These are phyloP conservation scores for Knufia fluminis DNA, from an alignment of 2,329 filamentous ascomycete genomes.

Conservation along the genomic window DNA sequence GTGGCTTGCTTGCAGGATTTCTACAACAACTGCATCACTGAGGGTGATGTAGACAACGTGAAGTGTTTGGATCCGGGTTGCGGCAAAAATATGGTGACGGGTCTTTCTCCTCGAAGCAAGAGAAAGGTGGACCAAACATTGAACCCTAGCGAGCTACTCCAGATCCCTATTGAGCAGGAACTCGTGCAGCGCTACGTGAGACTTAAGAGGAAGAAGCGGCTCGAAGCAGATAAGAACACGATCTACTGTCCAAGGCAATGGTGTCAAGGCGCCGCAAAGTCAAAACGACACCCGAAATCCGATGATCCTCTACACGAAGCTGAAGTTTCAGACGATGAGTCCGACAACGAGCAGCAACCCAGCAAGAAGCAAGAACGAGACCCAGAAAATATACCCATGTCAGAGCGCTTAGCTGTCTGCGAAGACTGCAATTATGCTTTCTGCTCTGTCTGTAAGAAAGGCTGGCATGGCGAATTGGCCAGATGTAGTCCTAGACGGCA, in stretches of 20 bases:
- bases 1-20: constrained; percentile 78
- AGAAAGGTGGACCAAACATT: constrained; percentile 59
- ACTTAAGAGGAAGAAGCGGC: constrained; percentile 82
- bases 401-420: constrained; percentile 70
- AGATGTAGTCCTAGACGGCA: constrained; percentile 58
- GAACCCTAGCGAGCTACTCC: constrained; percentile 72
- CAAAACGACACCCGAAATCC: constrained; percentile 63
- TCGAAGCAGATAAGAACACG: constrained; percentile 85
- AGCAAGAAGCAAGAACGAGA: constrained; percentile 30
- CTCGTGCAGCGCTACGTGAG: constrained; percentile 77
- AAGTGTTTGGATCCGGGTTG: constrained; percentile 74
- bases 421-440: constrained; percentile 87
- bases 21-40: constrained; percentile 76
- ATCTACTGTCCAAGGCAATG: constrained; percentile 86
- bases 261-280: constrained; percentile 82
- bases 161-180: constrained; percentile 62
- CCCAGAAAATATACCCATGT: constrained; percentile 37
- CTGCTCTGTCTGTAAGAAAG: constrained; percentile 62
- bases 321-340: constrained; percentile 23
- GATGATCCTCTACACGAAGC: constrained; percentile 54
- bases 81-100: constrained; percentile 42
- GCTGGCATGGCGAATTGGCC: constrained; percentile 86
- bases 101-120: constrained; percentile 32
- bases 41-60: constrained; percentile 71
- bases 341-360: constrained; percentile 16